These are phyloP conservation scores for Solanum virginianum DNA, from an alignment of 257 asterid species.

Conservation along the genomic window DNA sequence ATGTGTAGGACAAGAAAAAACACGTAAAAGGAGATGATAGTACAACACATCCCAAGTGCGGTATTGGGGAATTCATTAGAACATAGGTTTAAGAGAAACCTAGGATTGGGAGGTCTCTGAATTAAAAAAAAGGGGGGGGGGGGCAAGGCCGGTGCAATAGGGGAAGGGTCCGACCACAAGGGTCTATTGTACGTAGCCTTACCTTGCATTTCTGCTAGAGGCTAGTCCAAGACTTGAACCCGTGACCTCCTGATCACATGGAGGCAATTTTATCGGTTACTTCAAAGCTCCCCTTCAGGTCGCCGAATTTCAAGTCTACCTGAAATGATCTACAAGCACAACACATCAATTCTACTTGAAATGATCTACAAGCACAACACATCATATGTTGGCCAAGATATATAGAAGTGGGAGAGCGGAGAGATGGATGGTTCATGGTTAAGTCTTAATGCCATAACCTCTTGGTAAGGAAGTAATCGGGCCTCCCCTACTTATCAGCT, in stretches of 20 bases:
- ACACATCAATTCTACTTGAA: neutral
- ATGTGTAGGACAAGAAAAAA: neutral
- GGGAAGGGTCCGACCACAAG: no score
- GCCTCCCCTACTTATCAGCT: neutral
- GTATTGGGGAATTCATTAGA: neutral
- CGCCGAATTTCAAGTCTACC: neutral
- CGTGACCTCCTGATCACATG: no score
- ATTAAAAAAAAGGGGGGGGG: no score
- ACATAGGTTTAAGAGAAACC: neutral
- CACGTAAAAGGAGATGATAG: neutral
- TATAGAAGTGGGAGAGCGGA: neutral
- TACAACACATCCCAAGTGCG: neutral
- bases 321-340: neutral
- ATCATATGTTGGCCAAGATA: neutral
- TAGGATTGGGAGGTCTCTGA: neutral
- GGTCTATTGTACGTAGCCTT: no score
- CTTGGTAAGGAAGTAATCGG: neutral
- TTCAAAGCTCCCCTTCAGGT: neutral
- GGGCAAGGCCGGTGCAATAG: no score
- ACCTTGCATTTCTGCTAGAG: no score
- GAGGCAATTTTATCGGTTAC: no score
- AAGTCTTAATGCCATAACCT: neutral
- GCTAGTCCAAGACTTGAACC: no score
- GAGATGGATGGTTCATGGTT: neutral
- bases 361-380: neutral